Base-by-base conservation (phyloP, 2,329 filamentous ascomycete species). In the Ascochyta viciae-villosae region DNA sequence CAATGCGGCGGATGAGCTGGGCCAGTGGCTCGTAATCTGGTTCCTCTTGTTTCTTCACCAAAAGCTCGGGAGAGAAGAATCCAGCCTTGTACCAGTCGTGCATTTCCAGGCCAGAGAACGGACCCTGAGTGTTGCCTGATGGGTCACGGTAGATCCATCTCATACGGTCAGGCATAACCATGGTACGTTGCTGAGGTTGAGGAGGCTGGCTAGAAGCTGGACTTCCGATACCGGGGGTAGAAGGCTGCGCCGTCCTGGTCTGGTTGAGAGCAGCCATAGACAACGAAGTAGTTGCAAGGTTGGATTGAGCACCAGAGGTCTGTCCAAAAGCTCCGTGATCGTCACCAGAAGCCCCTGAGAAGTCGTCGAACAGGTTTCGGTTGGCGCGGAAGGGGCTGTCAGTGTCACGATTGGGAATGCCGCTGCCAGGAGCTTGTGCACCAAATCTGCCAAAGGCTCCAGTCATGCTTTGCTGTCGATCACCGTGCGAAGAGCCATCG, bases 101-200 rank as follows among this genome's bases (percentile, higher is more conserved):
- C 95, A 99, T 99, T 77, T 99, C 95, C 45, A 99, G 80, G 1
- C 95, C 95, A 35, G 92, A 97, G 78, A 95, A 99, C 0, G 95
- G 95, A 0, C 95, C 95, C 73, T 99, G 95, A 6, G 92, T 89
- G 60, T 91, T 89, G 22, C 92, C 92, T 72, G 96, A 91, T 5
- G 95, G 95, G 73, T 99, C 95, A 48, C 96, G 88, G 73, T 99
- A 99, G 16, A 97, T 94, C 95, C 95, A 99, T 67, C 94, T 85
- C 92, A 99, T 99, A 13, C 96, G 85, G 75, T 99, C 95, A 2
- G 95, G 95, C 95, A 99, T 98, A 5, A 99, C 94, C 93, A 99
- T 98, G 40, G 90, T 93, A 15, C 92, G 88, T 61, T 89, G 86
- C 68, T 91, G 89, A 26, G 85, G 80, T 43, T 85, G 78, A 26